A percentile compares a stretch with the other conserved stretches of the same genome.
phyloP scores from a whole-genome alignment of 495 filamentous ascomycete genomes.

The Staphylotrichum tortipilum region DNA sequence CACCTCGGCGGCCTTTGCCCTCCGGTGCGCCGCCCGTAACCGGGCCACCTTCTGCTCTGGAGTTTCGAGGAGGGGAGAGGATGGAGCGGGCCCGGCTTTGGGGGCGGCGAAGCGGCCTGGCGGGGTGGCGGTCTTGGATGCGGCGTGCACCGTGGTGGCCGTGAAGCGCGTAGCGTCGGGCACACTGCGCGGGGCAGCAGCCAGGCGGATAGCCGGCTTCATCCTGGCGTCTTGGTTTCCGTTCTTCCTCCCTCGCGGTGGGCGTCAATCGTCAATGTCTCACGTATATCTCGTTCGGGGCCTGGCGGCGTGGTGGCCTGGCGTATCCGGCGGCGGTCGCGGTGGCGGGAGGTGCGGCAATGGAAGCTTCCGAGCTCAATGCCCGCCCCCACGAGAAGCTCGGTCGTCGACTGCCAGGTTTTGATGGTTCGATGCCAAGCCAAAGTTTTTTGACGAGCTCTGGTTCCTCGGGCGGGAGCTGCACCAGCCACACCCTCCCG shows the following conservation, averaged over 20 bases:
- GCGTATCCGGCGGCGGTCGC: background rate
- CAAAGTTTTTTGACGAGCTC: slow-evolving; percentile 14
- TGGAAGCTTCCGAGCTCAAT: slow-evolving; percentile 11
- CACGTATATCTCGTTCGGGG: background rate
- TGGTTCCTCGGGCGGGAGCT: background rate
- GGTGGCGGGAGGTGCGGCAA: background rate
- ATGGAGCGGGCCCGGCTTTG: background rate
- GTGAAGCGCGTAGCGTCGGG: slow-evolving; percentile 95
- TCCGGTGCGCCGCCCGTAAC: slow-evolving; percentile 68
- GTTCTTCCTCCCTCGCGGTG: too few relatives aligned
- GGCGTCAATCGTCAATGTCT: too few relatives aligned
- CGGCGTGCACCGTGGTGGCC: slow-evolving; percentile 79
- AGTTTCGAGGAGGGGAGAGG: slow-evolving; percentile 49
- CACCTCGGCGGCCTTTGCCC: slow-evolving; percentile 56
- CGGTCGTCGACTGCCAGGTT: slow-evolving; percentile 13
- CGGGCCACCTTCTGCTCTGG: slow-evolving; percentile 83
- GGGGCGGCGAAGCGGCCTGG: background rate
- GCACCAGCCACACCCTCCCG: slow-evolving; percentile 9
- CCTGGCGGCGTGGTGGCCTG: background rate
- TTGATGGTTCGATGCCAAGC: slow-evolving; percentile 21
- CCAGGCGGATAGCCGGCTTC: slow-evolving; percentile 12
- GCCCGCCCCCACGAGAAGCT: background rate
- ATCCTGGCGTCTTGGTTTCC: background rate
- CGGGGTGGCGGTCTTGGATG: slow-evolving; percentile 52
- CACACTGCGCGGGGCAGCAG: slow-evolving; percentile 70